Evolutionary conservation across 768 basidiomycete genomes (phyloP).

Genomic region (Tubosaeta sp.): DNA sequence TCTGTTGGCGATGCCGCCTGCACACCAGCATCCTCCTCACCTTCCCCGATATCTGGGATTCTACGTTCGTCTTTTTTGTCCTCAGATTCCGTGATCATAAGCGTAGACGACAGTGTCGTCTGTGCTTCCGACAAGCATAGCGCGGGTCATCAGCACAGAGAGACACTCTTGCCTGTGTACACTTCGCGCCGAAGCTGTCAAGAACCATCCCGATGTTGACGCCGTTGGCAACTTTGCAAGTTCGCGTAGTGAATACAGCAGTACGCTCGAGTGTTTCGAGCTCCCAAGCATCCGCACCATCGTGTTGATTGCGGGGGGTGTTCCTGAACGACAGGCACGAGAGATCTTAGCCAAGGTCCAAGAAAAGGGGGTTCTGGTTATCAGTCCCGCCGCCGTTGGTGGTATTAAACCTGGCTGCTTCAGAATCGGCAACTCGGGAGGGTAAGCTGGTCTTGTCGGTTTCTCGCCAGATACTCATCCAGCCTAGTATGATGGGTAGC

Average conservation of each 20-base stretch:
- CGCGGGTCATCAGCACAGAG: too few relatives aligned
- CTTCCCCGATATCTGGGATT: too few relatives aligned
- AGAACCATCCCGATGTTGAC: constrained; percentile 95
- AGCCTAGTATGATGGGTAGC: constrained; percentile 95
- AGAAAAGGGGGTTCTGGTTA: constrained; percentile 84
- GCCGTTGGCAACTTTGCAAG: constrained; percentile 98
- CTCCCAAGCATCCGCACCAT: constrained; percentile 44
- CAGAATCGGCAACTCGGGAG: constrained; percentile 99
- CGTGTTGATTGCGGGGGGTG: constrained; percentile 97
- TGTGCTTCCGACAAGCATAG: too few relatives aligned
- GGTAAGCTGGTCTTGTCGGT: constrained; percentile 44
- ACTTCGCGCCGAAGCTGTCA: constrained; percentile 84
- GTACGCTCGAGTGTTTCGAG: constrained; percentile 87
- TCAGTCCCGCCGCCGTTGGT: constrained; percentile 96
- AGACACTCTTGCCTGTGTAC: constrained; percentile 97
- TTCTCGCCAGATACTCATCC: constrained; percentile 1
- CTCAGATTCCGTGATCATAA: too few relatives aligned
- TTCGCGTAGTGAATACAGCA: constrained; percentile 89
- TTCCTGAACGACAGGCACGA: constrained; percentile 94
- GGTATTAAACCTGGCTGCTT: constrained; percentile 99
- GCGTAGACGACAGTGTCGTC: too few relatives aligned
- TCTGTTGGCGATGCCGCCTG: too few relatives aligned
- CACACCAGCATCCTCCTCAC: too few relatives aligned
- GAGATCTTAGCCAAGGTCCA: constrained; percentile 90
- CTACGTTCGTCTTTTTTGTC: too few relatives aligned